phyloP scores from a whole-genome alignment of 2,329 filamentous ascomycete species.

The Conoideocrella luteorostrata region DNA sequence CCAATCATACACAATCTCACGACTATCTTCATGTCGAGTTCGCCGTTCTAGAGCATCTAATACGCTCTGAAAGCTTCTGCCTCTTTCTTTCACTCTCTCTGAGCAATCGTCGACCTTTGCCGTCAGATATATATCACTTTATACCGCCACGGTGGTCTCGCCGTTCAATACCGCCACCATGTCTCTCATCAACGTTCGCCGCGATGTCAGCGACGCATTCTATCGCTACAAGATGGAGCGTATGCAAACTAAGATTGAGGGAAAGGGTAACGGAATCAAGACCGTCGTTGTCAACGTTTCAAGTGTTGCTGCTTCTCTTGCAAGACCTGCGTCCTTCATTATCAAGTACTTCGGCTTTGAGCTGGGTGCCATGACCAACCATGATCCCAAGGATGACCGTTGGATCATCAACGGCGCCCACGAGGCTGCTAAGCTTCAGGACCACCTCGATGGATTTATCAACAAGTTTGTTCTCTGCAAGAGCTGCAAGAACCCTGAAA shows the following conservation, averaged over 20 bases:
- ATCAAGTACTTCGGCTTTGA: slow-evolving; percentile 99
- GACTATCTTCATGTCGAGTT: slow-evolving; percentile 33
- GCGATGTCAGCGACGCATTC: slow-evolving; percentile 96
- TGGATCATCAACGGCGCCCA: slow-evolving; percentile 99
- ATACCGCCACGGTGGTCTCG: slow-evolving; percentile 10
- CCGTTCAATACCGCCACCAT: slow-evolving; percentile 54
- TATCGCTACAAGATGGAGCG: slow-evolving; percentile 99
- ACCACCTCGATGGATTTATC: slow-evolving; percentile 98
- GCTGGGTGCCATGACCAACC: slow-evolving; percentile 96
- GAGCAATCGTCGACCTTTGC: slow-evolving; percentile 7
- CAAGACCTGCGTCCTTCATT: slow-evolving; percentile 85
- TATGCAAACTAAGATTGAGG: slow-evolving; percentile 97
- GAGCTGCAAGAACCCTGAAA: slow-evolving; percentile 99
- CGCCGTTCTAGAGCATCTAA: slow-evolving; percentile 16
- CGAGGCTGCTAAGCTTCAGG: slow-evolving; percentile 90
- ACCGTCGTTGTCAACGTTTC: slow-evolving; percentile 93
- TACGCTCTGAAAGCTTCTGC: slow-evolving; percentile 14
- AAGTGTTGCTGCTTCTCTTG: slow-evolving; percentile 86
- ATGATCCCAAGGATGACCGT: slow-evolving; percentile 92
- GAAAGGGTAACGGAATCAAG: slow-evolving; percentile 99
- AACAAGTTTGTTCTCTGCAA: slow-evolving; percentile 98
- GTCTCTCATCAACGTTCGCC: slow-evolving; percentile 97
- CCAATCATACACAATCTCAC: slow-evolving; percentile 19
- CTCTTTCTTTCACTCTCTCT: too few species aligned
- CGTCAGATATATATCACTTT: background rate